Evolutionary conservation across 768 basidiomycete genomes (phyloP), one percentile per base, ranked within the genome.

Genomic region (Boletus insuetus): DNA sequence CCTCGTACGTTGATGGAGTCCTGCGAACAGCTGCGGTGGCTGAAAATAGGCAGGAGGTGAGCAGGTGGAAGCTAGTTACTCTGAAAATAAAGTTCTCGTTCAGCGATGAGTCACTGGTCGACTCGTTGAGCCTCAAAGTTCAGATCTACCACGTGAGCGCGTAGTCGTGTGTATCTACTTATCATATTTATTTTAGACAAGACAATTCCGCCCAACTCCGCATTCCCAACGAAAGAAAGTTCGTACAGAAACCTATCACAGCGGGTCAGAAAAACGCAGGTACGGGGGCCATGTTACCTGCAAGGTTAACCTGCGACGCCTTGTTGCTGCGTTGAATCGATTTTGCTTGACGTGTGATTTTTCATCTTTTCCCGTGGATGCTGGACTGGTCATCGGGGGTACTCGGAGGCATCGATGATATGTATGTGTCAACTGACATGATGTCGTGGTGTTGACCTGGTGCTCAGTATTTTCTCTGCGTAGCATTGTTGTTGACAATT

Each of bases 91-190:
- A 48, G 47, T 56, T 55, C 42, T 54, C 41, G 37, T 53, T 16
- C 50, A 57, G 67, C 49, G 57, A 49, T 38, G 55, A 57, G 12
- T n/a, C n/a, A n/a, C n/a, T 43, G 40, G 40, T 38, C 38, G 46
- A 48, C 10, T 35, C 12, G 29, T 29, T 29, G 29, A 29, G 29
- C 8, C 29, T 29, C 29, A 8, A 54, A 51, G 48, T 56, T 29
- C 29, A 9, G 29, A 29, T 59, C 52, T 44, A 50, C 59, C 59
- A 53, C 59, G 67, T 64, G 59, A 67, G 39, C 31, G n/a, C 46
- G 34, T 17, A 22, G 13, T 22, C 19, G 22, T 54, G 44, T 46
- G 43, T 38, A 53, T 40, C 11, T 20, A 24, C 38, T 35, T 57
- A 42, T 54, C 61, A 12, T 31, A 6, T 41, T 37, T 49, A 37